Evolutionary conservation across 768 basidiomycete species (phyloP), one percentile per base, ranked within the genome.

Genomic region (Lactarius psammicola): DNA sequence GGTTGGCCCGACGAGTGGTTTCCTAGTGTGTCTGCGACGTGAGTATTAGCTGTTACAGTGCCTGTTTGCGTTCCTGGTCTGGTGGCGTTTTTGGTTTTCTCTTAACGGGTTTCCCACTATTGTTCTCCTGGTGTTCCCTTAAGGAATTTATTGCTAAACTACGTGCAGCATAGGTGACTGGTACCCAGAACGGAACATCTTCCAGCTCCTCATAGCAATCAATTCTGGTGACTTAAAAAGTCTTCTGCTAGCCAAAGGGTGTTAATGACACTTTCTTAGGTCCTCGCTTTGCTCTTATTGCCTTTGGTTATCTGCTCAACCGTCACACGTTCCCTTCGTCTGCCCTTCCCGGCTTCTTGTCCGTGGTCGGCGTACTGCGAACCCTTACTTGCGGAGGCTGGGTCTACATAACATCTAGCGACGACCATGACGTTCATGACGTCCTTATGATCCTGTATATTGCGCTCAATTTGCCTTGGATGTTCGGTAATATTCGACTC

Each of bases 1-100:
- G 87, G 82, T 17, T 95, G 89, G 71, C 94, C 94, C 0, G 78
- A 92, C 56, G 94, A 96, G 73, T 95, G 90, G 90, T 91, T 92
- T 69, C 94, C 94, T 8, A 94, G 92, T 5, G 94, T 96, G 10
- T 92, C 90, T 44, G 87, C 89, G 15, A 89, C 90, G 87, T 90
- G 73, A 67, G 87, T 80, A 55, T 15, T 42, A 30, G 30, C 28
- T 42, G 6, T 5, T 30, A 28, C 33, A 33, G 13, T 38, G 40
- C 18, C 15, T n/a, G 6, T 18, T 31, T 4, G 30, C 42, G 23
- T 56, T 33, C 2, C 6, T 17, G 9, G 17, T 33, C 20, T 36
- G 15, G 33, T 49, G 10, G 7, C 28, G 9, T 23, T 46, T 42
- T n/a, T 31, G 30, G 30, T 46, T 6, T 30, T 23, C 33, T 8